A percentile compares a stretch with the other conserved stretches of the same genome.
These are phyloP conservation scores for Hygrophila difformis DNA, from an alignment of 257 asterid genomes.

Conservation along the genomic window DNA sequence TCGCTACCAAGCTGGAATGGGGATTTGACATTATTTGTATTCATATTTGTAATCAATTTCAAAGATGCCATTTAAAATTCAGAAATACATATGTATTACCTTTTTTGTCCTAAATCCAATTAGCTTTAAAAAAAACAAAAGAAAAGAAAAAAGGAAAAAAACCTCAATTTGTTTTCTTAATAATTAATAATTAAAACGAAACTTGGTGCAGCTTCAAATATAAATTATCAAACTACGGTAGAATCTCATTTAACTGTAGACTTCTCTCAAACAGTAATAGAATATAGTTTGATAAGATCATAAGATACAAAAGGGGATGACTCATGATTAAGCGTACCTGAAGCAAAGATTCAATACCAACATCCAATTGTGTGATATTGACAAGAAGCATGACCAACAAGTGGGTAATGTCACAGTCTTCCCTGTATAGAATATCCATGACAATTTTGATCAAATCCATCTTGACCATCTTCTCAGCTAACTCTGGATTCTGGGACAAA, in stretches of 20 bases:
- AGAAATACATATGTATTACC: too few species aligned
- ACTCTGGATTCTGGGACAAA: slow-evolving; percentile 60
- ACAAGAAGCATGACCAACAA: slow-evolving; percentile 86
- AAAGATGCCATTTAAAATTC: slow-evolving; percentile 5
- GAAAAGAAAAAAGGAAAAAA: too few species aligned
- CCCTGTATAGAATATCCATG: slow-evolving; percentile 59
- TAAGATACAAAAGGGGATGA: slow-evolving; percentile 9
- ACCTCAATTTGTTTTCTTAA: not conserved
- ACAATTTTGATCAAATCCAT: slow-evolving; percentile 42
- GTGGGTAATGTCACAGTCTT: slow-evolving; percentile 45
- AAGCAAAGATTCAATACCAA: slow-evolving; percentile 74
- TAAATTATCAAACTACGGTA: not conserved
- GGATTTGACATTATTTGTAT: slow-evolving; percentile 16
- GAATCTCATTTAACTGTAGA: not conserved
- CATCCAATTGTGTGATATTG: slow-evolving; percentile 82
- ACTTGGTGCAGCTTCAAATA: slow-evolving; percentile 9
- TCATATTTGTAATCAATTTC: slow-evolving; percentile 5
- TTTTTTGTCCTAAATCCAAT: not conserved
- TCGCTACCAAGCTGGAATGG: slow-evolving; percentile 59
- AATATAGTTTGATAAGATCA: not conserved
- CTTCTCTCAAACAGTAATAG: not conserved
- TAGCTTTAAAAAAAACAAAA: not conserved
- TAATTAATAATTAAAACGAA: not conserved
- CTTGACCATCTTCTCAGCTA: slow-evolving; percentile 65
- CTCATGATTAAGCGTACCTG: slow-evolving; percentile 61